phyloP scores from a whole-genome alignment of 2,329 filamentous ascomycete species.

The Hypoxylon sp. region DNA sequence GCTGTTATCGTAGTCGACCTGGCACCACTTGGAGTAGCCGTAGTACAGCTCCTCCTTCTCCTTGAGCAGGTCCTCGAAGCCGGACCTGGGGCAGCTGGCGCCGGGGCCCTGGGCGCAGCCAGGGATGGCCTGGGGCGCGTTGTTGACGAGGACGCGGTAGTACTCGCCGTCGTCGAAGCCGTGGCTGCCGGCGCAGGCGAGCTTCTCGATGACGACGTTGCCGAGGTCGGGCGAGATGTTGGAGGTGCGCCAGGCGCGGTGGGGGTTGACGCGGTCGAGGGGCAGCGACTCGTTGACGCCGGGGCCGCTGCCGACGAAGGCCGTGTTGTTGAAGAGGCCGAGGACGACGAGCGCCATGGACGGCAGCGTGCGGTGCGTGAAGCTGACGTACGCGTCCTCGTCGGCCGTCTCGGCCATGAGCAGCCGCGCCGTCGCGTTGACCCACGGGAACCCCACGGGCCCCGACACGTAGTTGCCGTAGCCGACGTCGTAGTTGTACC shows the following conservation, averaged over 20 bases:
- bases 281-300: constrained; percentile 70
- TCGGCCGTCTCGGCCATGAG: constrained; percentile 50
- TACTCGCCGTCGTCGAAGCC: constrained; percentile 61
- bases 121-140: constrained; percentile 51
- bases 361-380: constrained; percentile 73
- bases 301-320: constrained; percentile 56
- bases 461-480: constrained; percentile 66
- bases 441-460: constrained; percentile 68
- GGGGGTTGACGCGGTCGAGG: constrained; percentile 65
- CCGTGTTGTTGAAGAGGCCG: constrained; percentile 73
- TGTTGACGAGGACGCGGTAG: constrained; percentile 54
- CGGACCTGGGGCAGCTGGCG: constrained; percentile 50
- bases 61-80: constrained; percentile 49
- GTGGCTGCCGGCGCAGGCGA: constrained; percentile 64
- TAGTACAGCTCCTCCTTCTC: constrained; percentile 47
- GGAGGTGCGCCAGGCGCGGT: constrained; percentile 68
- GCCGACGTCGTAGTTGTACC: constrained; percentile 70
- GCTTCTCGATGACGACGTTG: constrained; percentile 70
- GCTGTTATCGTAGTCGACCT: not conserved
- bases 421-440: constrained; percentile 64
- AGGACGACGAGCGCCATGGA: constrained; percentile 71
- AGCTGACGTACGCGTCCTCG: constrained; percentile 70
- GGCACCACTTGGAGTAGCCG: constrained; percentile 51
- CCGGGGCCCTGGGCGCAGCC: constrained; percentile 53
- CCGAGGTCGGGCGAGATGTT: constrained; percentile 69